phyloP scores from a whole-genome alignment of 2,329 filamentous ascomycete species.

The Fusarium succisae region DNA sequence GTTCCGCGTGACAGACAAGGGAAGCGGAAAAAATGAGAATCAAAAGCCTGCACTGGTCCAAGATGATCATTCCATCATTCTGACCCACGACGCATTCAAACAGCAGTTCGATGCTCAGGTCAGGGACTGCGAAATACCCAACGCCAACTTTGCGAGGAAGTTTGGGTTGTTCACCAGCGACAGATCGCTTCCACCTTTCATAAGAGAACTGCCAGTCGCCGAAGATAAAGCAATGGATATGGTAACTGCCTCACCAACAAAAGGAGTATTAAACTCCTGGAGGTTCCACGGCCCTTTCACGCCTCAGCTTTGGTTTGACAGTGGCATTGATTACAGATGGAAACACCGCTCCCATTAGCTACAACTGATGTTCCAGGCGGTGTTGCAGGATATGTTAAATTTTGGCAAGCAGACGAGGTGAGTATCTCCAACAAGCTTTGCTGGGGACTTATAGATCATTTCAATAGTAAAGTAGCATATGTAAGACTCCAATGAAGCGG shows the following conservation, averaged over 20 bases:
- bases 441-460: not conserved
- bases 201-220: slow-evolving; percentile 53
- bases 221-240: slow-evolving; percentile 53
- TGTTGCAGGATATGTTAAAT: not conserved
- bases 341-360: slow-evolving; percentile 20
- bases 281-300: slow-evolving; percentile 55
- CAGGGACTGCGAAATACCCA: slow-evolving; percentile 51
- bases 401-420: not conserved
- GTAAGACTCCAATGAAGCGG: too few species aligned
- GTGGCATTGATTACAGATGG: slow-evolving; percentile 55
- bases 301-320: slow-evolving; percentile 56
- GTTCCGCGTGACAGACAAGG: slow-evolving; percentile 8
- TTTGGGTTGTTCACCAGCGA: slow-evolving; percentile 48
- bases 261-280: slow-evolving; percentile 44
- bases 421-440: not conserved
- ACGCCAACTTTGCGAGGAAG: slow-evolving; percentile 57
- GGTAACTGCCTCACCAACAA: slow-evolving; percentile 41
- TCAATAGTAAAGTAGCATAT: not conserved
- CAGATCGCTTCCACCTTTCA: slow-evolving; percentile 46
- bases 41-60: not conserved
- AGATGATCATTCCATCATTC: not conserved
- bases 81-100: slow-evolving; percentile 13
- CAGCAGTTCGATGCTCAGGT: slow-evolving; percentile 32
- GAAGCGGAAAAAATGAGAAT: not conserved
- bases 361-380: not conserved